phyloP scores from a whole-genome alignment of 164 flowering plant genomes.

The Vitis cinerea region DNA sequence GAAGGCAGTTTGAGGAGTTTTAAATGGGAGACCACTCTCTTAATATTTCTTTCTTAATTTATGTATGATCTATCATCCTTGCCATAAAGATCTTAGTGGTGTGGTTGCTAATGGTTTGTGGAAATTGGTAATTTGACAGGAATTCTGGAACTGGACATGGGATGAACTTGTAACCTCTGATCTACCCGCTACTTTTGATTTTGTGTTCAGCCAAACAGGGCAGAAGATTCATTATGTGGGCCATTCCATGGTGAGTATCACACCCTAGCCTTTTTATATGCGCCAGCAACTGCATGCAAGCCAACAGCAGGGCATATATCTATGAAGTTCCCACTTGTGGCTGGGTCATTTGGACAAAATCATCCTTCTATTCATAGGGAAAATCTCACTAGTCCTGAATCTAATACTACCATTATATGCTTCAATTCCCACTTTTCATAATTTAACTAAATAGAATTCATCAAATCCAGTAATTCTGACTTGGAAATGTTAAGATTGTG shows the following conservation, averaged over 20 bases:
- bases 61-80: no score
- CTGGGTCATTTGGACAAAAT: no score
- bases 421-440: background rate
- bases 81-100: background rate
- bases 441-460: background rate
- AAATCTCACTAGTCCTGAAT: no score
- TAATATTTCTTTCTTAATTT: no score
- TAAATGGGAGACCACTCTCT: no score
- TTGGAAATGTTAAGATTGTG: background rate
- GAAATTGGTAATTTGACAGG: constrained; percentile 31
- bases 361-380: no score
- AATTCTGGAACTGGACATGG: constrained; percentile 80
- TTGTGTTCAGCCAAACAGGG: constrained; percentile 48
- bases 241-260: constrained; percentile 53
- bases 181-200: constrained; percentile 49
- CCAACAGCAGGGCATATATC: no score
- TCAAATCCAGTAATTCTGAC: background rate
- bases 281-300: no score
- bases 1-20: no score
- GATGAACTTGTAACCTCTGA: constrained; percentile 64
- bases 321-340: no score
- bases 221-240: constrained; percentile 69
- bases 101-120: background rate
- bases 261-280: no score
- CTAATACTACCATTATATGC: no score